Conservation (phyloP, 2,329 filamentous ascomycete genomes). For the Penicillium nordicum region DNA sequence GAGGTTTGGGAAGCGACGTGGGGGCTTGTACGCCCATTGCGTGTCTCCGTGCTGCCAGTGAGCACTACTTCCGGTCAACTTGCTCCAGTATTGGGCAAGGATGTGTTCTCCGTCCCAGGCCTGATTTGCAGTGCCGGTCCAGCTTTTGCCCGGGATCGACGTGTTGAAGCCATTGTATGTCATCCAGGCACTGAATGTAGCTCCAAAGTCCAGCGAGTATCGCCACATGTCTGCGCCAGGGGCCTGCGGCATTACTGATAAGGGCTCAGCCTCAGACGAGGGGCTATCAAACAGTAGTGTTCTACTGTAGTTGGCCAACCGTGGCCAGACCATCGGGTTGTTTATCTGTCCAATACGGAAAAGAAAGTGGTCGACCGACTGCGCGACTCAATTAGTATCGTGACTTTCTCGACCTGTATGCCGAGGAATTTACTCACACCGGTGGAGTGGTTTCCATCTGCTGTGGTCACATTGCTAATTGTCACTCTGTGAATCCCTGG, state of each 20-base stretch:
- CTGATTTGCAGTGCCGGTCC: slow-evolving; percentile 59
- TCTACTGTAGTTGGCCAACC: slow-evolving; percentile 57
- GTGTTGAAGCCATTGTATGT: slow-evolving; percentile 52
- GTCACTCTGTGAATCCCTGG: slow-evolving; percentile 58
- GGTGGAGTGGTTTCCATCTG: slow-evolving; percentile 45
- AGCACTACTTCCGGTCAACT: slow-evolving; percentile 56
- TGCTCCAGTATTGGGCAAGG: slow-evolving; percentile 61
- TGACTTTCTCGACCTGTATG: background rate
- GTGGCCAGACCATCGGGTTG: slow-evolving; percentile 57
- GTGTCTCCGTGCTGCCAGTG: slow-evolving; percentile 59
- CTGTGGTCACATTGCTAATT: slow-evolving; percentile 51
- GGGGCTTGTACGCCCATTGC: slow-evolving; percentile 36
- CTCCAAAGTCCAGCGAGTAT: slow-evolving; percentile 61
- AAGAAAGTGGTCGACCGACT: slow-evolving; percentile 59
- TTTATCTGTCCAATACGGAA: slow-evolving; percentile 56
- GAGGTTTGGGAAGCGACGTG: slow-evolving; percentile 58
- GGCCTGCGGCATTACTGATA: slow-evolving; percentile 55
- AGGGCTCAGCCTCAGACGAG: slow-evolving; percentile 33
- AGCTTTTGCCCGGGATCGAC: slow-evolving; percentile 48
- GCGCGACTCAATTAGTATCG: background rate
- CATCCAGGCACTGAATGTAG: slow-evolving; percentile 57
- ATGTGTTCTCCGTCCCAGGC: slow-evolving; percentile 61
- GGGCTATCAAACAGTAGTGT: slow-evolving; percentile 48
- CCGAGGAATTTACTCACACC: slow-evolving; percentile 6
- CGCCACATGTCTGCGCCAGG: slow-evolving; percentile 61